Conservation (phyloP, 176 grass and related monocot genomes). For the Oryza australiensis region DNA sequence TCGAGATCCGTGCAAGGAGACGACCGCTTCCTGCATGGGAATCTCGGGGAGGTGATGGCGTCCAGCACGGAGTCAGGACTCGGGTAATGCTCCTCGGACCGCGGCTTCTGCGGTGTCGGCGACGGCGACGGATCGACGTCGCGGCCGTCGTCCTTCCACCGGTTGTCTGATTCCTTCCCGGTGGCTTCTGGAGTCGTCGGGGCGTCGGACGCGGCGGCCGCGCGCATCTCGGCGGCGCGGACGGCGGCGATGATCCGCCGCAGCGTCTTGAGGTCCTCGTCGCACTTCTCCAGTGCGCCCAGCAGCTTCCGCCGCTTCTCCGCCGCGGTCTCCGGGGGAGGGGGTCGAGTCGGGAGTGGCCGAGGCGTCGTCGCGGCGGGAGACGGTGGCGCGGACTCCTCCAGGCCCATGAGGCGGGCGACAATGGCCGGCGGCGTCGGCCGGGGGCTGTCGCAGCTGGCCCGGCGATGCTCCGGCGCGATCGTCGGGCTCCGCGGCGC, state of each 20-base stretch:
- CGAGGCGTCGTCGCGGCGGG: constrained; percentile 8
- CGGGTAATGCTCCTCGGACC: constrained; percentile 36
- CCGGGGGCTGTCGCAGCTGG: constrained; percentile 55
- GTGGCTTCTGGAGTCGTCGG: background rate
- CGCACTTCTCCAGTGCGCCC: constrained; percentile 95
- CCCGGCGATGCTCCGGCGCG: constrained; percentile 60
- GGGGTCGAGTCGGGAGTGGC: constrained; percentile 16
- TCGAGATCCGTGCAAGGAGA: constrained; percentile 42
- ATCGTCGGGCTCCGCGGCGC: constrained; percentile 76
- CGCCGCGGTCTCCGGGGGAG: constrained; percentile 39
- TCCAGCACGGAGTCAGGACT: constrained; percentile 96
- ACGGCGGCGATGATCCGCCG: constrained; percentile 86
- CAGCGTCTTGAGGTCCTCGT: constrained; percentile 88
- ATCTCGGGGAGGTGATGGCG: constrained; percentile 78
- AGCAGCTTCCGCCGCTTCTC: constrained; percentile 84
- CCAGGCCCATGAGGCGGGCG: constrained; percentile 96
- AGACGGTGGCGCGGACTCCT: constrained; percentile 41
- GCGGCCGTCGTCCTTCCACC: constrained; percentile 24
- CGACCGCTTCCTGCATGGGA: constrained; percentile 65
- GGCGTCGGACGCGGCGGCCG: constrained; percentile 35
- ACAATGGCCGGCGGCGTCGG: constrained; percentile 54
- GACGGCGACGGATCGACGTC: background rate
- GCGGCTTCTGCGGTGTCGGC: constrained; percentile 16
- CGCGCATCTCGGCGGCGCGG: constrained; percentile 57
- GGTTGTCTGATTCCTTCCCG: background rate